phyloP scores from a whole-genome alignment of 1,139 yeast genomes.

The Yamadazyma mexicana region DNA sequence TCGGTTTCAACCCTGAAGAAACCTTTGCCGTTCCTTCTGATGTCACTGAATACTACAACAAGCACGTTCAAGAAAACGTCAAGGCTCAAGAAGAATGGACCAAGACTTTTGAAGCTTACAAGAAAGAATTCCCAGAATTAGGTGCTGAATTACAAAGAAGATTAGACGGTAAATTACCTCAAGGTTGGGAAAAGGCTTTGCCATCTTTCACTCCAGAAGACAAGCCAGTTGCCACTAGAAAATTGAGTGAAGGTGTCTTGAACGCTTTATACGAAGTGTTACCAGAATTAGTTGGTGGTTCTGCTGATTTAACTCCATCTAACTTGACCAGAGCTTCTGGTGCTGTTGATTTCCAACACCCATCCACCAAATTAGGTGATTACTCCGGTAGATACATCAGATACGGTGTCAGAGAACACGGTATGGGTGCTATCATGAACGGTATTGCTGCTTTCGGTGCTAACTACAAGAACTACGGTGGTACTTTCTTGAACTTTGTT shows the following conservation, averaged over 20 bases:
- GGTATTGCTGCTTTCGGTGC: conserved; percentile 97
- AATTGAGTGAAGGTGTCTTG: conserved; percentile 84
- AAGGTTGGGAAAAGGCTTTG: conserved; percentile 73
- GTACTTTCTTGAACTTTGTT: conserved; percentile 97
- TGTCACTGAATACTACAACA: conserved; percentile 69
- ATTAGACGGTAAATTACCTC: conserved; percentile 78
- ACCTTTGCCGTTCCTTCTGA: conserved; percentile 79
- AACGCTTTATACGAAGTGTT: conserved; percentile 60
- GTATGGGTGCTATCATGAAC: conserved; percentile 98
- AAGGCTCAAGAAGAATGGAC: conserved; percentile 77
- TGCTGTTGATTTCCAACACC: conserved; percentile 93
- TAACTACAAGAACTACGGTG: conserved; percentile 91
- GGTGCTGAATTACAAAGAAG: conserved; percentile 79
- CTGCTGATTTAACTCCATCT: conserved; percentile 98
- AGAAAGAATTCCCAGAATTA: conserved; percentile 69
- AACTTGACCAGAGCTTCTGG: conserved; percentile 89
- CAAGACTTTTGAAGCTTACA: conserved; percentile 58
- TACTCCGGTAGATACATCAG: conserved; percentile 93
- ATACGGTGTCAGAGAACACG: conserved; percentile 99
- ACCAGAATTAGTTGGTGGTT: conserved; percentile 96
- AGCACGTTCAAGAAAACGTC: conserved; percentile 57
- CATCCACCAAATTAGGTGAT: conserved; percentile 76
- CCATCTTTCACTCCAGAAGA: conserved; percentile 82
- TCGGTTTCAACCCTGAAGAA: conserved; percentile 89
- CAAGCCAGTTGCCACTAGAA: conserved; percentile 90